phyloP scores from a whole-genome alignment of 2,329 filamentous ascomycete species.

The Phialocephala sp. region DNA sequence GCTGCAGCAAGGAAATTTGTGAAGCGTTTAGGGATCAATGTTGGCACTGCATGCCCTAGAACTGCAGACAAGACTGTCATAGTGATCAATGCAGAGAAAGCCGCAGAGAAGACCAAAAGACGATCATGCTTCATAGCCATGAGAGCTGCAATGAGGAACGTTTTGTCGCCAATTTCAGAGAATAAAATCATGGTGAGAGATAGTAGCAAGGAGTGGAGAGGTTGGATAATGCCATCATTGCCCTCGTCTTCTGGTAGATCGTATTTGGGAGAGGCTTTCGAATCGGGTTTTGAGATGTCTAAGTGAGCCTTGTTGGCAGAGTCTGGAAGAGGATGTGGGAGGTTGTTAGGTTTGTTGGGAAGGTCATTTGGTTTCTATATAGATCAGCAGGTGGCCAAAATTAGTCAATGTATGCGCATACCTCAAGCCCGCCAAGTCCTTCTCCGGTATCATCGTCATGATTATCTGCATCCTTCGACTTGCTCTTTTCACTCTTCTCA shows the following conservation, averaged over 20 bases:
- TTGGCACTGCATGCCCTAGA: slow-evolving; percentile 89
- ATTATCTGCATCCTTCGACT: slow-evolving; percentile 45
- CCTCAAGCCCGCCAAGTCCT: slow-evolving; percentile 59
- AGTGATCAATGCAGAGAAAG: slow-evolving; percentile 86
- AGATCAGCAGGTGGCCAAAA: slow-evolving; percentile 33
- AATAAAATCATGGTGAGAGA: slow-evolving; percentile 98
- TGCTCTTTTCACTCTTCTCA: slow-evolving; percentile 44
- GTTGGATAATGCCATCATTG: slow-evolving; percentile 70
- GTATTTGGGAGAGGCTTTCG: slow-evolving; percentile 45
- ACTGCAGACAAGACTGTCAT: slow-evolving; percentile 97
- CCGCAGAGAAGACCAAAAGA: slow-evolving; percentile 90
- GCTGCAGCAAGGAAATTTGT: slow-evolving; percentile 86
- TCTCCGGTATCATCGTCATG: slow-evolving; percentile 41
- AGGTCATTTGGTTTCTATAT: slow-evolving; percentile 79
- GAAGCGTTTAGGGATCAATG: slow-evolving; percentile 86
- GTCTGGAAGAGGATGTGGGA: slow-evolving; percentile 71
- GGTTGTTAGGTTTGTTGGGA: slow-evolving; percentile 77
- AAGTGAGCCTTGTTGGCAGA: slow-evolving; percentile 69
- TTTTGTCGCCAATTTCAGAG: slow-evolving; percentile 98
- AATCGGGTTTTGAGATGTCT: slow-evolving; percentile 53
- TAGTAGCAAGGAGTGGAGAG: slow-evolving; percentile 86
- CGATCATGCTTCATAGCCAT: slow-evolving; percentile 99
- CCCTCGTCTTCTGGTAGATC: slow-evolving; percentile 50
- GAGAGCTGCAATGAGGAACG: slow-evolving; percentile 92
- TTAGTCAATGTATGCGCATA: slow-evolving; percentile 45